A percentile compares a stretch with the other conserved stretches of the same genome.
These are phyloP conservation scores for Blastobotrys malaysiensis DNA, from an alignment of 1,139 yeast species.

Conservation along the genomic window DNA sequence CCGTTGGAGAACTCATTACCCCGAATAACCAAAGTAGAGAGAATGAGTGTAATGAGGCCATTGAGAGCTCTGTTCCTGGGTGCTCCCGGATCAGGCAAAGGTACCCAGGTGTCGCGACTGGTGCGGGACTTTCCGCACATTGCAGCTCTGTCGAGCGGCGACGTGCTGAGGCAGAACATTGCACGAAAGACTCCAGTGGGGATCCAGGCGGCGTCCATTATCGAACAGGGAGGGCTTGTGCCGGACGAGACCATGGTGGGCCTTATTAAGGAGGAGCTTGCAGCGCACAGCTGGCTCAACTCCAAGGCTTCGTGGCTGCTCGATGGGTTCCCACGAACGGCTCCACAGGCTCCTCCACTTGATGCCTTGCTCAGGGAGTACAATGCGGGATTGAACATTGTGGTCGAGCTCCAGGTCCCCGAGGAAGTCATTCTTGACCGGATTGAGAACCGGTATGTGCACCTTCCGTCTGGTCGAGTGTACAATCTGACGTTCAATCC, in stretches of 20 bases:
- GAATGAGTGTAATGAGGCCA: conserved; percentile 43
- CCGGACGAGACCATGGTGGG: conserved; percentile 68
- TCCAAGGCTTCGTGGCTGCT: conserved; percentile 57
- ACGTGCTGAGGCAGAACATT: conserved; percentile 66
- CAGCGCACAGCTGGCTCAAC: conserved; percentile 43
- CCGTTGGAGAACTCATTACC: background rate
- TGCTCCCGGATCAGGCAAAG: conserved; percentile 95
- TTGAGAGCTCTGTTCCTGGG: conserved; percentile 70
- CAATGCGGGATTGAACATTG: conserved; percentile 53
- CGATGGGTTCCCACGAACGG: conserved; percentile 89
- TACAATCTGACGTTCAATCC: conserved; percentile 86
- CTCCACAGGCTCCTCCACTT: conserved; percentile 60
- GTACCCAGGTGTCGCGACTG: conserved; percentile 72
- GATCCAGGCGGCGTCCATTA: conserved; percentile 48
- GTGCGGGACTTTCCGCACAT: conserved; percentile 47
- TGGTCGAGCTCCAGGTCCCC: conserved; percentile 81
- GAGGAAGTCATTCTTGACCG: conserved; percentile 70
- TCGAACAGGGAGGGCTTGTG: conserved; percentile 59
- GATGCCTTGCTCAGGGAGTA: conserved; percentile 41
- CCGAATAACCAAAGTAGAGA: conserved; percentile 3
- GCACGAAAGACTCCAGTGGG: conserved; percentile 54
- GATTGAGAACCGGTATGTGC: conserved; percentile 83
- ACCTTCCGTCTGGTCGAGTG: conserved; percentile 75
- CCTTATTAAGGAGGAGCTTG: conserved; percentile 50
- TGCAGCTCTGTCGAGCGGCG: conserved; percentile 74